Conservation (phyloP, 1,139 yeast genomes). For the Taphrina populina region DNA sequence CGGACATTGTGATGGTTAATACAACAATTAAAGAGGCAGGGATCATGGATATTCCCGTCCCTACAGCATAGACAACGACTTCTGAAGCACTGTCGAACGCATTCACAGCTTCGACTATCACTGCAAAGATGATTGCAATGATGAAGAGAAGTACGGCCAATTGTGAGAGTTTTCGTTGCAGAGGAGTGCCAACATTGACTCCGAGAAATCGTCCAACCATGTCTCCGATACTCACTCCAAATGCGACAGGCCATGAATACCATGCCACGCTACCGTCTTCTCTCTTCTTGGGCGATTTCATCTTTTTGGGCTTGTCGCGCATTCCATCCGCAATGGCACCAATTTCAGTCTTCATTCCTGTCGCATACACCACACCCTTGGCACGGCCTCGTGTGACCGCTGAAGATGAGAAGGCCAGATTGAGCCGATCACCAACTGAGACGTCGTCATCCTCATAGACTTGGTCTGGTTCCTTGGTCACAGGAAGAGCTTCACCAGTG, state of each 20-base stretch:
- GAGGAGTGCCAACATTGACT: conserved; percentile 62
- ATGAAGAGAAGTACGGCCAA: conserved; percentile 67
- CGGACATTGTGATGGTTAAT: conserved; percentile 80
- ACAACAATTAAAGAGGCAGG: conserved; percentile 81
- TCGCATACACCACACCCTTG: conserved; percentile 60
- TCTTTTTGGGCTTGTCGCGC: conserved; percentile 28
- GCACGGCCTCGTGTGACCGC: conserved; percentile 77
- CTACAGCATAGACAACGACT: conserved; percentile 79
- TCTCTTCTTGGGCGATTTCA: conserved; percentile 20
- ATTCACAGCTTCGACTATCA: conserved; percentile 78
- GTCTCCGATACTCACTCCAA: conserved; percentile 32
- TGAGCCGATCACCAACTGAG: conserved; percentile 74
- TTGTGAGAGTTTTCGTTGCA: conserved; percentile 65
- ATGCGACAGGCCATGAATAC: conserved; percentile 34
- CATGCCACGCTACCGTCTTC: conserved; percentile 26
- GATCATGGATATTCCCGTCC: conserved; percentile 68
- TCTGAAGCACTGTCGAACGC: conserved; percentile 63
- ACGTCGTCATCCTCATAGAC: conserved; percentile 50
- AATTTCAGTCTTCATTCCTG: conserved; percentile 72
- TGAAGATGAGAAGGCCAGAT: conserved; percentile 71
- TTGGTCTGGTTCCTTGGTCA: conserved; percentile 55
- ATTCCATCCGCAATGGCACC: conserved; percentile 69
- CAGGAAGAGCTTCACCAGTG: conserved; percentile 79
- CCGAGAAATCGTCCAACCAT: conserved; percentile 37
- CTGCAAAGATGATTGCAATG: conserved; percentile 73